Base-by-base conservation (phyloP, 441 rosid genomes). In the Macaranga tanarius region DNA sequence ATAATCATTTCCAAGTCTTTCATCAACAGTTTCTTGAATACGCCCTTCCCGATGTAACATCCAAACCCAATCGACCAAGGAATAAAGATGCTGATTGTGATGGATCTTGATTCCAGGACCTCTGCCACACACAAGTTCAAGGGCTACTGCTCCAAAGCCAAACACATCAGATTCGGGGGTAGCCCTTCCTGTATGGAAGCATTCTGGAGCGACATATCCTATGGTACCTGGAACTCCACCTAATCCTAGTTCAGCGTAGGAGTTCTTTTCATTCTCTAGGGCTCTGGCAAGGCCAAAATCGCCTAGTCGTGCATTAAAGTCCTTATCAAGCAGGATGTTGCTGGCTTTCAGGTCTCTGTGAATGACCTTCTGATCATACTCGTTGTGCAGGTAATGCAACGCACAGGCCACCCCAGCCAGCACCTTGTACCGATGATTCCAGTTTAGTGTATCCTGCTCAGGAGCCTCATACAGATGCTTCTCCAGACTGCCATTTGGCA, bases 271-370 rank as follows among this genome's bases (percentile, higher is more conserved):
- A 22, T 83, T 77, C 72, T 86, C 87, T 1, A 88, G 62, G 68
- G 90, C 88, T 26, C 87, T 80, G 10, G 88, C 89, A 2, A 88
- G 85, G 38, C 89, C 88, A 11, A 86, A 88, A 63, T 88, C 88
- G 2, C 92, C 89, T 4, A 88, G 75, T 10, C 87, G 80, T 45
- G 88, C 89, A 47, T 84, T 82, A 77, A 79, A 88, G 66, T 79
- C 65, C 8, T 50, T 51, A 42, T 88, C 92, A 40, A 86, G 87
- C 78, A 88, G 57, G 59, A 86, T 78, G 79, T 86, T 88, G 84
- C 87, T 88, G 61, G 89, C 82, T 70, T 88, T 88, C 60, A 88
- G 85, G 79, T 86, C 88, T n/a, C 89, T 77, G 57, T 88, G 92
- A 44, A 88, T 82, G 63, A 88, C 90, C 69, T 73, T 82, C 60